Conservation (phyloP, 2,329 filamentous ascomycete genomes). For the Botrytis sinoallii region DNA sequence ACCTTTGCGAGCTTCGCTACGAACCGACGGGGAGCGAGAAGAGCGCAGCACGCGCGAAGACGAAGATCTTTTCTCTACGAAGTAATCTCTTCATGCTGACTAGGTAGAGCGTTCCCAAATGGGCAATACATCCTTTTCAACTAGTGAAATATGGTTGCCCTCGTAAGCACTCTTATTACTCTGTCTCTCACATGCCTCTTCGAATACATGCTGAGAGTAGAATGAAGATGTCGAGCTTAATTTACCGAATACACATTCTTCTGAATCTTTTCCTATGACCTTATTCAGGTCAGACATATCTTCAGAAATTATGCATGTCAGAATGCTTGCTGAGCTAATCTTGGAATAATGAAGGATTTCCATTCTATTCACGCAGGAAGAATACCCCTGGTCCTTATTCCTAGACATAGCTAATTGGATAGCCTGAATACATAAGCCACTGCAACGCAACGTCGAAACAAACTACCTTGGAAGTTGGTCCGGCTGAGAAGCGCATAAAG, state of each 20-base stretch:
- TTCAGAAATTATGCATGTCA: conserved; percentile 3
- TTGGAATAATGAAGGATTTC: background rate
- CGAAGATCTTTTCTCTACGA: background rate
- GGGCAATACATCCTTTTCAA: background rate
- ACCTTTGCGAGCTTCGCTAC: conserved; percentile 2
- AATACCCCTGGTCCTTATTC: background rate
- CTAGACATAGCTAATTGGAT: background rate
- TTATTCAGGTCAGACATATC: background rate
- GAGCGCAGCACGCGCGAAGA: background rate
- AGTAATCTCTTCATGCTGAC: background rate
- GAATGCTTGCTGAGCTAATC: background rate
- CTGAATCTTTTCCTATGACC: background rate
- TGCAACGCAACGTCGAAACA: conserved; percentile 15
- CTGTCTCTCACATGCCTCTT: background rate
- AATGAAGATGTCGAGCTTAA: background rate
- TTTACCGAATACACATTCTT: background rate
- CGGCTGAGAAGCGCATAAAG: conserved; percentile 1
- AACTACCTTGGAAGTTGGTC: background rate
- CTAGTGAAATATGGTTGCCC: background rate
- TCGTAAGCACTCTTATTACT: background rate
- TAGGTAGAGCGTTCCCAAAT: background rate
- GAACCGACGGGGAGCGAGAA: conserved; percentile 1
- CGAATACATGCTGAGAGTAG: background rate
- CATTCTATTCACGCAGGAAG: conserved; percentile 3
- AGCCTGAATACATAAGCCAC: conserved; percentile 7